phyloP scores from a whole-genome alignment of 768 basidiomycete species.

The Exsudoporus frostii region DNA sequence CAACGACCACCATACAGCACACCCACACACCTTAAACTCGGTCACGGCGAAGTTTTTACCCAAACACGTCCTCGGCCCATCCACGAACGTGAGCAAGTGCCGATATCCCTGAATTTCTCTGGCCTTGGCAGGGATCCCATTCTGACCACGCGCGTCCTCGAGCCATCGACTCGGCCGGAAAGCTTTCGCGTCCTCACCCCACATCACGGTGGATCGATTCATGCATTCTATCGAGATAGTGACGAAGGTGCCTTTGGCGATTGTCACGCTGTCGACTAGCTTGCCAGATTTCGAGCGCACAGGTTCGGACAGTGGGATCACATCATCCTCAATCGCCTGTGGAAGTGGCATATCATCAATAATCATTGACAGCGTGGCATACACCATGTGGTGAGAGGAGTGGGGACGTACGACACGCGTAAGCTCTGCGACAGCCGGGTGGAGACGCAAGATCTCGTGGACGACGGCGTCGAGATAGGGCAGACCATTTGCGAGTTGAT shows the following conservation, averaged over 20 bases:
- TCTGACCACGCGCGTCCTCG: conserved; percentile 12
- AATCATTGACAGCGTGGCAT: neutral
- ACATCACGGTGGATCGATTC: conserved; percentile 50
- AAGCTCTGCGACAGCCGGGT: conserved; percentile 34
- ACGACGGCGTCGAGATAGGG: conserved; percentile 51
- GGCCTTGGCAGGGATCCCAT: conserved; percentile 25
- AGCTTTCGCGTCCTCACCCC: conserved; percentile 57
- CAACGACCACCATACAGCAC: no score
- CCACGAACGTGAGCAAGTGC: conserved; percentile 48
- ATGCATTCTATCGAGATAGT: conserved; percentile 42
- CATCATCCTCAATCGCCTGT: conserved; percentile 50
- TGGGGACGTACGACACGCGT: conserved; percentile 8
- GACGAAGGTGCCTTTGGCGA: conserved; percentile 48
- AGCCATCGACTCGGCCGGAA: conserved; percentile 70
- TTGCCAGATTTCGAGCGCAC: conserved; percentile 41
- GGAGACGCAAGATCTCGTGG: conserved; percentile 43
- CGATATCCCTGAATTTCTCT: conserved; percentile 46
- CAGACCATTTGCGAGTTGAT: conserved; percentile 45
- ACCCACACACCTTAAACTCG: conserved; percentile 30
- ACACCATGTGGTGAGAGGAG: no score
- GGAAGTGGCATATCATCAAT: neutral
- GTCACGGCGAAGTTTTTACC: conserved; percentile 47
- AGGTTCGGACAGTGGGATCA: conserved; percentile 52
- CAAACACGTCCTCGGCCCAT: conserved; percentile 48
- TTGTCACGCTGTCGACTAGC: conserved; percentile 34